Evolutionary conservation across 2,329 filamentous ascomycete genomes (phyloP), one percentile per base, ranked within the genome.

Genomic region (Pleomassaria siparia): DNA sequence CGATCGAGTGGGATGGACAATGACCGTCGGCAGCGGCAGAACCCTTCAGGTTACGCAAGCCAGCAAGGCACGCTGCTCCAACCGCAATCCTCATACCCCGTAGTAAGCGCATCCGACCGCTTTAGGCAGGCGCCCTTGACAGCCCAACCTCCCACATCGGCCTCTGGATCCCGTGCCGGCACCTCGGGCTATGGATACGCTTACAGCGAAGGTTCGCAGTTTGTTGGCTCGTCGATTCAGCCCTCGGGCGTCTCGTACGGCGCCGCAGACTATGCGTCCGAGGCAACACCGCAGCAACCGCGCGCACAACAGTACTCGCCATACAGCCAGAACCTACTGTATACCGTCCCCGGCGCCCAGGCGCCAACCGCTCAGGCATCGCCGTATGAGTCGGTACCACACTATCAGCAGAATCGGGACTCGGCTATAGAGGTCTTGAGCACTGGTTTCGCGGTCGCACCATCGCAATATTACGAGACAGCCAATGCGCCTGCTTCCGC

Each of bases 401-500:
- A 86, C 66, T 95, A 90, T 75, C 80, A 85, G 76, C 88, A 90
- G 67, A 82, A 86, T 51, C 64, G 65, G 52, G 64, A 67, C 74
- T 83, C 87, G 78, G 83, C 81, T 51, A 82, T 94, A 74, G 87
- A 90, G 69, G 88, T 90, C 74, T 79, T 91, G 70, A 76, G 84
- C 67, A 84, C 74, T 66, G 80, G 80, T 67, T 83, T 90, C 71
- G 80, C 82, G 51, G 80, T 86, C 66, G 79, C 86, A 75, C 86
- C 87, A 66, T 83, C 62, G 49, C 65, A 67, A 61, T 69, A 87
- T 65, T 96, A 94, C 77, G 91, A 71, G 44, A 78, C 85, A 66
- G 77, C 82, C 59, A 85, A 79, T 65, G 74, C 80, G 54, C 77
- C 85, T 49, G 79, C 80, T 58, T 75, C 86, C 56, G 76, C 72